Percentiles rank a stretch among this genome's conserved stretches.
Conservation (phyloP, 768 basidiomycete genomes). For the Phaeotremella skinneri region DNA sequence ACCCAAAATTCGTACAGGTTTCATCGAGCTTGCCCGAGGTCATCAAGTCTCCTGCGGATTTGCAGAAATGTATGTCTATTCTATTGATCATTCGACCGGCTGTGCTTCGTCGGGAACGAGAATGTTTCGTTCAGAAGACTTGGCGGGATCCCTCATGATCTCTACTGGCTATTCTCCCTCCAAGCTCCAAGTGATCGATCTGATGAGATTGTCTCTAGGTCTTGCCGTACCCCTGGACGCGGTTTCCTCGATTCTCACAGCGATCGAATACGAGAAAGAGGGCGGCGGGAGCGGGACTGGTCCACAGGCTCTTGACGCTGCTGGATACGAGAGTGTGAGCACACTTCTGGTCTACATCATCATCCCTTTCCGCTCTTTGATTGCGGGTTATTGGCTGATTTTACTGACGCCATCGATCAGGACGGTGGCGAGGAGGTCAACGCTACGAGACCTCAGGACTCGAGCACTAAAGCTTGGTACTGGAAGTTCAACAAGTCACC, state of each 20-base stretch:
- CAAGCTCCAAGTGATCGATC: too few relatives aligned
- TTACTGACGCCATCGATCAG: conserved; percentile 11
- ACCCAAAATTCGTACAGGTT: conserved; percentile 48
- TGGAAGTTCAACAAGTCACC: conserved; percentile 50
- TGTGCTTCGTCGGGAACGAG: too few relatives aligned
- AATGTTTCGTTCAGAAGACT: too few relatives aligned
- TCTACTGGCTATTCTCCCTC: too few relatives aligned
- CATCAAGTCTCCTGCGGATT: conserved; percentile 45
- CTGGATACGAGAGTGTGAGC: conserved; percentile 44
- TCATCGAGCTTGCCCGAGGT: conserved; percentile 32
- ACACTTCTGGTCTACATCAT: neutral
- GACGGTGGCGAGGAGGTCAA: conserved; percentile 44
- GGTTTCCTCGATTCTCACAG: conserved; percentile 36
- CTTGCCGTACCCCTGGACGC: conserved; percentile 45
- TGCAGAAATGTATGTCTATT: conserved; percentile 45
- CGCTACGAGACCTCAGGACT: conserved; percentile 10
- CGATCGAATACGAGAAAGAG: conserved; percentile 29
- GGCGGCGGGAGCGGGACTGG: conserved; percentile 12
- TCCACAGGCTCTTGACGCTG: conserved; percentile 35
- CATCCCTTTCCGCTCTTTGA: too few relatives aligned
- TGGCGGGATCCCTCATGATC: too few relatives aligned
- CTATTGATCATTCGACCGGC: neutral
- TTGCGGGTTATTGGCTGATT: too few relatives aligned
- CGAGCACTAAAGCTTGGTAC: conserved; percentile 38
- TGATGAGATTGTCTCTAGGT: too few relatives aligned